Evolutionary conservation across 805 yeast species (phyloP).

Genomic region (Yarrowia phangngaensis): DNA sequence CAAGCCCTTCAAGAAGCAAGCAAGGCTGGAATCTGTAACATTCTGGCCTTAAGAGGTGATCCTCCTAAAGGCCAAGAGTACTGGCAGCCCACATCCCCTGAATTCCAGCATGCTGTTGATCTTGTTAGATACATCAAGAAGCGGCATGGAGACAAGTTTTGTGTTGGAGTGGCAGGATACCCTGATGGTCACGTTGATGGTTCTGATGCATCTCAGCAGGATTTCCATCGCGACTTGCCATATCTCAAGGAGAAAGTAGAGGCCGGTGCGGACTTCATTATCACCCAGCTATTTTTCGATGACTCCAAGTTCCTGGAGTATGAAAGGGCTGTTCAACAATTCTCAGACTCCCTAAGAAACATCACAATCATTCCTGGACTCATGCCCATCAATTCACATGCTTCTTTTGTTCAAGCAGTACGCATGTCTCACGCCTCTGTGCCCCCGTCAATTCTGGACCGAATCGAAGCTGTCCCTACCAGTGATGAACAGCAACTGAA

Average conservation of each 20-base stretch:
- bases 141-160: slow-evolving; percentile 73
- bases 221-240: slow-evolving; percentile 66
- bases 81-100: slow-evolving; percentile 49
- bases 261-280: slow-evolving; percentile 93
- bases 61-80: slow-evolving; percentile 78
- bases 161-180: slow-evolving; percentile 95
- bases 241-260: slow-evolving; percentile 75
- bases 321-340: slow-evolving; percentile 49
- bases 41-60: slow-evolving; percentile 92
- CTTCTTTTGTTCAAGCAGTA: slow-evolving; percentile 81
- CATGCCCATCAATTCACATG: slow-evolving; percentile 85
- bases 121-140: slow-evolving; percentile 73
- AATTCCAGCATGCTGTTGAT: slow-evolving; percentile 77
- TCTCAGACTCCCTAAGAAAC: slow-evolving; percentile 41
- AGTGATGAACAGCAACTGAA: slow-evolving; percentile 79
- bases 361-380: slow-evolving; percentile 78
- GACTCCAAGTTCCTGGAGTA: slow-evolving; percentile 68
- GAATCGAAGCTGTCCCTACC: slow-evolving; percentile 54
- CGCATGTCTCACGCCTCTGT: slow-evolving; percentile 81
- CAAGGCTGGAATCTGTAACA: slow-evolving; percentile 74
- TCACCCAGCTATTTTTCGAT: slow-evolving; percentile 89
- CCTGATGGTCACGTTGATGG: slow-evolving; percentile 98
- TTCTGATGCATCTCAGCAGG: slow-evolving; percentile 61
- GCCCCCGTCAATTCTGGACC: slow-evolving; percentile 53
- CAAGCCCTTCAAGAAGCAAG: slow-evolving; percentile 70